Conservation (phyloP, 2,329 filamentous ascomycete genomes). For the Botrytis cinerea region DNA sequence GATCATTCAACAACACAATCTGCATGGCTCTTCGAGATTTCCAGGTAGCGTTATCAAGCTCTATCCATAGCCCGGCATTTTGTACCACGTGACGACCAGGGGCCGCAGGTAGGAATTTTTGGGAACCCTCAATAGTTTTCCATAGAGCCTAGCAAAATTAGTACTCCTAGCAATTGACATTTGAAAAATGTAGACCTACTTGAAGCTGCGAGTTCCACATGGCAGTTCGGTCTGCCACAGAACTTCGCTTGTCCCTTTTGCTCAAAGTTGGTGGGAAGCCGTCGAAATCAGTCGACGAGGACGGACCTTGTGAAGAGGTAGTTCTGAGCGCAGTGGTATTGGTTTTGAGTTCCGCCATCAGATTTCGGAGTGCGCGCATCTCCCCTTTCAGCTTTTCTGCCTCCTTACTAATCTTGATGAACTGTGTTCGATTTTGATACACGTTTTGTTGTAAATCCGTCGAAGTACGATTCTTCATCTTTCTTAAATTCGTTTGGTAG, state of each 20-base stretch:
- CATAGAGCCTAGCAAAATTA: constrained; percentile 66
- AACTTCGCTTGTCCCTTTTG: constrained; percentile 83
- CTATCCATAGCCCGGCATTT: constrained; percentile 91
- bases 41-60: constrained; percentile 96
- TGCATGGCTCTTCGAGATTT: constrained; percentile 88
- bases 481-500: constrained; percentile 38
- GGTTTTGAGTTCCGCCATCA: constrained; percentile 89
- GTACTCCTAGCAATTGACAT: not conserved
- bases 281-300: constrained; percentile 49
- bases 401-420: constrained; percentile 99
- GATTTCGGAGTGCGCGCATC: constrained; percentile 84
- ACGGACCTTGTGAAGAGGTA: constrained; percentile 55
- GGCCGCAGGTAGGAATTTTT: constrained; percentile 91
- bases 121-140: constrained; percentile 96
- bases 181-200: constrained; percentile 26
- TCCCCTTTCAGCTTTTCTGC: constrained; percentile 96
- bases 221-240: constrained; percentile 70
- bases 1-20: constrained; percentile 91
- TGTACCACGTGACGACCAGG: constrained; percentile 91
- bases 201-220: constrained; percentile 70
- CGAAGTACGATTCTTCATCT: constrained; percentile 40
- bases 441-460: constrained; percentile 88
- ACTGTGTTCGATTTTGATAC: constrained; percentile 95
- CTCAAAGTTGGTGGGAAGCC: constrained; percentile 58
- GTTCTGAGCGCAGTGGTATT: constrained; percentile 68